Conservation (phyloP, 805 yeast genomes). For the Metschnikowia similis region DNA sequence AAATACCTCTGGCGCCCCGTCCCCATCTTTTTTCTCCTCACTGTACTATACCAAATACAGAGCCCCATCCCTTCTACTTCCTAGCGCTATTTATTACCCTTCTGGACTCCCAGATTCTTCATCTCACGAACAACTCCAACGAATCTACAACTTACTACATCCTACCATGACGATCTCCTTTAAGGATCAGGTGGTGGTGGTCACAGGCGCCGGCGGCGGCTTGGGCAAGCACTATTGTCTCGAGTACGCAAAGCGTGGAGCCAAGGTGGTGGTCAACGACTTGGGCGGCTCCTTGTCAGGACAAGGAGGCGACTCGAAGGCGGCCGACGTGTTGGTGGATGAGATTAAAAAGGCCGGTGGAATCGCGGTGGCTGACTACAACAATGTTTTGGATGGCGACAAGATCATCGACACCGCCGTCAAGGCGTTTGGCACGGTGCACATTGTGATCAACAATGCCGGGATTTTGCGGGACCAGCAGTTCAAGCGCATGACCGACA, state of each 20-base stretch:
- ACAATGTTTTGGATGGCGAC: constrained; percentile 82
- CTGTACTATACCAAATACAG: not conserved
- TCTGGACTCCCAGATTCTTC: not conserved
- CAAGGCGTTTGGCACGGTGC: constrained; percentile 82
- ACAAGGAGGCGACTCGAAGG: constrained; percentile 60
- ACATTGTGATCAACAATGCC: constrained; percentile 87
- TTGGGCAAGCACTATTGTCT: constrained; percentile 85
- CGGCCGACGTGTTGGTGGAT: constrained; percentile 86
- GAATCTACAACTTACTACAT: not conserved
- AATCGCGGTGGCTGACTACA: constrained; percentile 87
- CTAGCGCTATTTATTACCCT: not conserved
- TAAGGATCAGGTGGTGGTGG: constrained; percentile 82
- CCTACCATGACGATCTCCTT: constrained; percentile 34
- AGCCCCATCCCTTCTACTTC: not conserved
- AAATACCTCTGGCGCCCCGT: not conserved
- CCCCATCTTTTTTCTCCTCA: not conserved
- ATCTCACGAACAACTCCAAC: not conserved
- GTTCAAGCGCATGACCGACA: constrained; percentile 78
- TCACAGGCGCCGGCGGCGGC: constrained; percentile 98
- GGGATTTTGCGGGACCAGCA: constrained; percentile 89
- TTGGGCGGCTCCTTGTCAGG: constrained; percentile 83
- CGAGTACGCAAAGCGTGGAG: constrained; percentile 86
- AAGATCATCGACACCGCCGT: constrained; percentile 83
- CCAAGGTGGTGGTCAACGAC: constrained; percentile 92
- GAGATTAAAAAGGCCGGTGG: constrained; percentile 79